phyloP scores from a whole-genome alignment of 805 yeast species.

The Babjeviella inositovora region DNA sequence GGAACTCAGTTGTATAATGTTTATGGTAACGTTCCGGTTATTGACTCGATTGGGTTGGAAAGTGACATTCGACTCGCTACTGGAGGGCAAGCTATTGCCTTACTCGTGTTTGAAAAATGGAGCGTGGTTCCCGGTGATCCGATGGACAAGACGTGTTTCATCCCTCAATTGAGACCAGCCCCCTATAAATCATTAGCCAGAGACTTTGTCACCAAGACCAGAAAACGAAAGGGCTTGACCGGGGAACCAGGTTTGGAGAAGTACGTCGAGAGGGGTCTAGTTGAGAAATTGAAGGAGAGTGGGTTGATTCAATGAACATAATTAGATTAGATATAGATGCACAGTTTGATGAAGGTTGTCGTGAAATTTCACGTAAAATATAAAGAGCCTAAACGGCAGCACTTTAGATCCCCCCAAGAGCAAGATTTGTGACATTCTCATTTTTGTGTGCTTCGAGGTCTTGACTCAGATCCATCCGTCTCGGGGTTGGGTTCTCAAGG shows the following conservation, averaged over 20 bases:
- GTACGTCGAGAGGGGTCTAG: slow-evolving; percentile 50
- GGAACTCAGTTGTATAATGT: slow-evolving; percentile 58
- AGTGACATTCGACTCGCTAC: slow-evolving; percentile 70
- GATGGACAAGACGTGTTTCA: slow-evolving; percentile 41
- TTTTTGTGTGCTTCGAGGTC: too few species aligned
- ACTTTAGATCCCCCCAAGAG: too few species aligned
- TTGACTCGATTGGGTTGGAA: slow-evolving; percentile 83
- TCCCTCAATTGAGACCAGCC: slow-evolving; percentile 68
- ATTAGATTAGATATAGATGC: too few species aligned
- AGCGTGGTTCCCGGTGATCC: slow-evolving; percentile 84
- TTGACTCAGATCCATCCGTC: too few species aligned
- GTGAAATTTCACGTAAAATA: too few species aligned
- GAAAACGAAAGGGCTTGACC: slow-evolving; percentile 74
- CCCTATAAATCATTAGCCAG: slow-evolving; percentile 57
- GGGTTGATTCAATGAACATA: slow-evolving; percentile 17
- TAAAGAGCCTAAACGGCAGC: too few species aligned
- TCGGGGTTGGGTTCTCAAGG: too few species aligned
- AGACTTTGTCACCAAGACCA: slow-evolving; percentile 78
- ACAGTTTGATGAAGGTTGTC: too few species aligned
- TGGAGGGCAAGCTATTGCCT: slow-evolving; percentile 64
- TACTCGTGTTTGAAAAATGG: slow-evolving; percentile 58
- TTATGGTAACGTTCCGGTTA: slow-evolving; percentile 62
- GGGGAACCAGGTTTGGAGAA: slow-evolving; percentile 38
- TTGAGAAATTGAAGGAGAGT: slow-evolving; percentile 29
- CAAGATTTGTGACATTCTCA: too few species aligned